Base-by-base conservation (phyloP, 106 monocot genomes). In the Triglochin maritima region DNA sequence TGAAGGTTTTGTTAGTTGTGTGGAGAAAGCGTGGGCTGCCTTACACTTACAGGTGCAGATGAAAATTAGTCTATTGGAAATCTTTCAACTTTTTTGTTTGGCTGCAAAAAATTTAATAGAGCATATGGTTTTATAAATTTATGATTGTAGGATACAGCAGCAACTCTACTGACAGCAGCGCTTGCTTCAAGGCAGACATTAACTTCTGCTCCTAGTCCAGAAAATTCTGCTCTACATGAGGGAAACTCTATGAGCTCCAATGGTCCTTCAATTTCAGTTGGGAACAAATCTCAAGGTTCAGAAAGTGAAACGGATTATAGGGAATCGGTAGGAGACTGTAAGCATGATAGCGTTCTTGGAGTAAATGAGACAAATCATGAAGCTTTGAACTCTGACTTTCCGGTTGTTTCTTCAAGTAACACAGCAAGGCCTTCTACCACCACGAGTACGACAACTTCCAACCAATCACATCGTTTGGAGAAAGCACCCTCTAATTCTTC, bases 11-110 rank as follows among this genome's bases (percentile, higher is more conserved):
- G 54, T 79, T 50, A 87, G 79, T 74, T 75, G 67, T 74, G 75
- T 94, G 17, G 84, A 83, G 65, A 94, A 89, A 67, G 84, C 89
- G 79, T 87, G 86, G 82, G 80, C 82, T 64, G 44, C 80, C 12
- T 56, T 94, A 17, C 82, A 94, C 57, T 50, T 94, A 48, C 94
- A 94, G 84, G 94, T 94, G 59, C 49, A 56, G 70, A 46, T 53
- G 60, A 57, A 66, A 5, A 62, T 5, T 51, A 49, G 8, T 57
- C 14, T 17, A 44, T 62, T 49, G 4, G 14, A 45, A 50, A 6
- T 11, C 62, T n/a, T 46, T 3, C n/a, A 60, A 41, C 17, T 41
- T 49, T 44, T 63, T 11, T 8, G 46, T 29, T 29, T 29, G 29
- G 29, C 29, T 29, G 29, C 29, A 29, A 9, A 66, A 15, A 66